phyloP scores from a whole-genome alignment of 1,284 basidiomycete species.

The Ceratorhiza oryzae-sativae region DNA sequence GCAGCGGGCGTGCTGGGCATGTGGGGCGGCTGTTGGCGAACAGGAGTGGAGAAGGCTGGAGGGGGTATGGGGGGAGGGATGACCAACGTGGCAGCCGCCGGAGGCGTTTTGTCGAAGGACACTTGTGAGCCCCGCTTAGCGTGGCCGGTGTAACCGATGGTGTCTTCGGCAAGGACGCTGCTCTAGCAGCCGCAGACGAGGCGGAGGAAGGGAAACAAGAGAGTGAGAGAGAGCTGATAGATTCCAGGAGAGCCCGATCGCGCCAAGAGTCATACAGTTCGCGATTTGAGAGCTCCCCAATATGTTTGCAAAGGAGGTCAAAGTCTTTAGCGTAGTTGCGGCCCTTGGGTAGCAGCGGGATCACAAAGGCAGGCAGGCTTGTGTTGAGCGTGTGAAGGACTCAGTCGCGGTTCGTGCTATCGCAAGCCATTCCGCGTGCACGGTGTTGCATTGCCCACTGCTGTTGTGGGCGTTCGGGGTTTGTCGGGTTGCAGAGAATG shows the following conservation, averaged over 20 bases:
- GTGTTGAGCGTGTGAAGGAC: background rate
- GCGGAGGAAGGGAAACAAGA: background rate
- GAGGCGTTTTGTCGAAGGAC: background rate
- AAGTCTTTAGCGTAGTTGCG: background rate
- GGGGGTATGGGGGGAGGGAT: background rate
- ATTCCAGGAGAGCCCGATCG: background rate
- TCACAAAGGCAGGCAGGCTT: background rate
- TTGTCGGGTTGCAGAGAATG: background rate
- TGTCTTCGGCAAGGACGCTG: background rate
- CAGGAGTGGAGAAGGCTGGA: background rate
- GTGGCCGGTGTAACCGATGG: background rate
- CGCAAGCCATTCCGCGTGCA: background rate
- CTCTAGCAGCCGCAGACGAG: background rate
- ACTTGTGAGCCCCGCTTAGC: slow-evolving; percentile 2
- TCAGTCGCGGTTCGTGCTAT: background rate
- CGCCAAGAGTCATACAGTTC: background rate
- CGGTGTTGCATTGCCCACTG: background rate
- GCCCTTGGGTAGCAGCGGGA: slow-evolving; percentile 1
- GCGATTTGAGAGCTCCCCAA: background rate
- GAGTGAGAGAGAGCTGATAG: background rate
- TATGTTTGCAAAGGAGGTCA: background rate
- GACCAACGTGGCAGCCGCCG: background rate
- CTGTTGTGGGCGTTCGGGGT: background rate
- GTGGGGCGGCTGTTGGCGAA: background rate
- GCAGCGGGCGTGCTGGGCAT: background rate